phyloP scores from a whole-genome alignment of 2,329 filamentous ascomycete species.

The Rosellinia necatrix region DNA sequence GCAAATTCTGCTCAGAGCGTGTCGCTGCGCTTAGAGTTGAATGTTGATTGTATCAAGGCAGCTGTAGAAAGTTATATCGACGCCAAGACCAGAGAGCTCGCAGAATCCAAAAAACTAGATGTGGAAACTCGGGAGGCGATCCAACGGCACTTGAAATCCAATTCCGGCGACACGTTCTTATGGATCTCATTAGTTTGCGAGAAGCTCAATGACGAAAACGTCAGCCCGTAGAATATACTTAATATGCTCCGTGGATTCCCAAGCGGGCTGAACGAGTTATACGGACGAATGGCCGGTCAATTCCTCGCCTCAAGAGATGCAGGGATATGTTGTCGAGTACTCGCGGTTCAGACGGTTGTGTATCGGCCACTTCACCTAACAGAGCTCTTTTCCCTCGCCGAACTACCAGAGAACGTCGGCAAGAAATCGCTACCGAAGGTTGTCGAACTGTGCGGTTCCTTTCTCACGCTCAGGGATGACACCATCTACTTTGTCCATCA shows the following conservation, averaged over 20 bases:
- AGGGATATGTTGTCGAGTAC: conserved; percentile 41
- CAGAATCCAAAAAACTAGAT: background rate
- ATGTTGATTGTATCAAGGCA: conserved; percentile 39
- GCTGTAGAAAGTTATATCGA: conserved; percentile 47
- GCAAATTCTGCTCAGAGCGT: conserved; percentile 10
- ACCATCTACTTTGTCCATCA: conserved; percentile 47
- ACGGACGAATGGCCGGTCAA: conserved; percentile 45
- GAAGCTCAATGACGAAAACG: conserved; percentile 32
- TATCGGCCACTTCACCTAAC: conserved; percentile 43
- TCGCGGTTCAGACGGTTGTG: conserved; percentile 38
- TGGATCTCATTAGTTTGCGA: conserved; percentile 50
- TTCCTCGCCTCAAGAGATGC: conserved; percentile 39
- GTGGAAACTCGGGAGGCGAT: background rate
- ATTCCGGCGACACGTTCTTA: conserved; percentile 49
- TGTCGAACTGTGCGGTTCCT: conserved; percentile 46
- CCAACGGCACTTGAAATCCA: conserved; percentile 12
- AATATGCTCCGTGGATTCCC: conserved; percentile 35
- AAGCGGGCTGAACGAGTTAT: conserved; percentile 43
- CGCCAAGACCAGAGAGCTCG: conserved; percentile 35
- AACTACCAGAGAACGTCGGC: conserved; percentile 41
- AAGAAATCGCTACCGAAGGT: conserved; percentile 33
- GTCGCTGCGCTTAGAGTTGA: conserved; percentile 45
- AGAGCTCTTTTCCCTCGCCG: background rate
- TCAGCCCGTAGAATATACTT: conserved; percentile 18
- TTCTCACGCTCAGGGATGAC: conserved; percentile 42